Conservation (phyloP, 2,329 filamentous ascomycete genomes). For the Boeremia exigua region DNA sequence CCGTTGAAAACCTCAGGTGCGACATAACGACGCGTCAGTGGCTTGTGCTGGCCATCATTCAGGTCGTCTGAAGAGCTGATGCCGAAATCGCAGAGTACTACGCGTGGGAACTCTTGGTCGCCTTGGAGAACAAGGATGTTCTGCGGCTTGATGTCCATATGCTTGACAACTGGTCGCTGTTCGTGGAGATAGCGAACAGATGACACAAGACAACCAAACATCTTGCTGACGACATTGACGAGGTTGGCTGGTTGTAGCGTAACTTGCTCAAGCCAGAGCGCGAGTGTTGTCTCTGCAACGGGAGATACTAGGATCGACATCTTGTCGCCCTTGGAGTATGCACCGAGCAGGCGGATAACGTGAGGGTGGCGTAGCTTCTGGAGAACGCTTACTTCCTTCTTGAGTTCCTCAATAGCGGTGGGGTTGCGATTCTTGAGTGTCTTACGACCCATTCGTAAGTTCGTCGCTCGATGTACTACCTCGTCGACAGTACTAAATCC, state of each 20-base stretch:
- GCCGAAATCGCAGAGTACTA: slow-evolving; percentile 48
- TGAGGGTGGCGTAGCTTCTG: slow-evolving; percentile 49
- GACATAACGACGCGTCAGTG: slow-evolving; percentile 43
- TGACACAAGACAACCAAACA: slow-evolving; percentile 46
- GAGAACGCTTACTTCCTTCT: slow-evolving; percentile 45
- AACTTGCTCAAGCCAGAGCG: slow-evolving; percentile 40
- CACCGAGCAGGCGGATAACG: slow-evolving; percentile 46
- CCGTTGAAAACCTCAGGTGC: slow-evolving; percentile 45
- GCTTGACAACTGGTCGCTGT: slow-evolving; percentile 44
- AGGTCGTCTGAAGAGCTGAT: slow-evolving; percentile 39
- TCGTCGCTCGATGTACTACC: slow-evolving; percentile 44
- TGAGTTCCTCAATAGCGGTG: slow-evolving; percentile 41
- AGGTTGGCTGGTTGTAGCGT: slow-evolving; percentile 30
- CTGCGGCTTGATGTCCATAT: slow-evolving; percentile 49
- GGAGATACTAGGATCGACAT: slow-evolving; percentile 47
- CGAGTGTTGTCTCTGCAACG: slow-evolving; percentile 46
- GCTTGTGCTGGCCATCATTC: slow-evolving; percentile 25
- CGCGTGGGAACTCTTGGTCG: slow-evolving; percentile 38
- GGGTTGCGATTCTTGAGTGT: slow-evolving; percentile 46
- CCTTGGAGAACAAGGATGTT: slow-evolving; percentile 46
- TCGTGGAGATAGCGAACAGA: slow-evolving; percentile 47
- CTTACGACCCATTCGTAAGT: slow-evolving; percentile 43
- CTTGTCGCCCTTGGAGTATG: slow-evolving; percentile 46
- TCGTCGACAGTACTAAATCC: slow-evolving; percentile 49
- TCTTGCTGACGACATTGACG: slow-evolving; percentile 34